These are phyloP conservation scores for Talaromyces adpressus DNA, from an alignment of 495 filamentous ascomycete species.

Conservation along the genomic window DNA sequence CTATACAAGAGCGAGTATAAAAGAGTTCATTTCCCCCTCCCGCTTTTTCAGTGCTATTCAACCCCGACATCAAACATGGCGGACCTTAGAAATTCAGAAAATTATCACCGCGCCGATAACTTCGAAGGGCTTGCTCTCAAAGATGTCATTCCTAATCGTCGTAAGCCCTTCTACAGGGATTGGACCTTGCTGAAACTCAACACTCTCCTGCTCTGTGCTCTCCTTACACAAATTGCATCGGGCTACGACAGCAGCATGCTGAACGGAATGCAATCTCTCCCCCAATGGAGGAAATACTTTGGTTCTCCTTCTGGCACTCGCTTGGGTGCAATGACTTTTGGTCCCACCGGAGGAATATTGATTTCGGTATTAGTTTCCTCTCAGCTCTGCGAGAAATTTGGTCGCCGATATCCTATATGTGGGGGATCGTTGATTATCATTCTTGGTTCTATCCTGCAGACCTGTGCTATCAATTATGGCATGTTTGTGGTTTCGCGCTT, in stretches of 20 bases:
- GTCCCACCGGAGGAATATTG: background rate
- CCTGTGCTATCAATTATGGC: conserved; percentile 37
- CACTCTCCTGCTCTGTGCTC: conserved; percentile 9
- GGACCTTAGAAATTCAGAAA: no score
- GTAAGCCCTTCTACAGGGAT: no score
- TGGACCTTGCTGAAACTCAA: conserved; percentile 9
- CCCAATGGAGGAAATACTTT: conserved; percentile 8
- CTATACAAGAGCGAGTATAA: no score
- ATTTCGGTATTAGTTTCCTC: conserved; percentile 9
- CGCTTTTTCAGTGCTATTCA: no score
- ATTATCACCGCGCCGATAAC: no score
- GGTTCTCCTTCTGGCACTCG: background rate
- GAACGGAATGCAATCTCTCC: conserved; percentile 13
- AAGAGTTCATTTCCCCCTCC: no score
- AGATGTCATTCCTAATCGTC: no score
- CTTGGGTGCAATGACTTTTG: background rate
- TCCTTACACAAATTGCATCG: conserved; percentile 9
- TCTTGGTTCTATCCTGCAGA: conserved; percentile 47
- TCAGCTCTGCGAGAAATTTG: conserved; percentile 16
- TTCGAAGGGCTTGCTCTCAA: no score
- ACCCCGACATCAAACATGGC: no score
- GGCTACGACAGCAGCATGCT: conserved; percentile 15
- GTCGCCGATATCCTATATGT: conserved; percentile 34
- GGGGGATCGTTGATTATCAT: conserved; percentile 55
- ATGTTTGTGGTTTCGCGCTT: conserved; percentile 31